phyloP scores from a whole-genome alignment of 139 green algal species.

The Chlamydomonas applanata region DNA sequence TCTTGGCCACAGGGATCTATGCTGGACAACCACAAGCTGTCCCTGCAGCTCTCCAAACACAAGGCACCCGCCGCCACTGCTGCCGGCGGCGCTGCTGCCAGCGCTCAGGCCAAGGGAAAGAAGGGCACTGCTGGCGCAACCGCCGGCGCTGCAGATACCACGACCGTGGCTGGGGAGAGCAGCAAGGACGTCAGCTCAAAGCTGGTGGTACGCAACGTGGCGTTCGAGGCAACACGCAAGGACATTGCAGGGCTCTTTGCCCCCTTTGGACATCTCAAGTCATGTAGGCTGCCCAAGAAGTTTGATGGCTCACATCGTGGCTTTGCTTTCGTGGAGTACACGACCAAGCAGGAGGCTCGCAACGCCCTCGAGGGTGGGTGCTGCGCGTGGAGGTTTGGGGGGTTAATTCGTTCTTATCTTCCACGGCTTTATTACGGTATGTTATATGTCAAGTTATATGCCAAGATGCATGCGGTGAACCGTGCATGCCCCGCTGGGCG shows the following conservation, averaged over 20 bases:
- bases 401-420: too few species aligned
- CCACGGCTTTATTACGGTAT: too few species aligned
- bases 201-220: slow-evolving; percentile 95
- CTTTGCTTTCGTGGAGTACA: slow-evolving; percentile 93
- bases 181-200: slow-evolving; percentile 50
- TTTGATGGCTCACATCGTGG: slow-evolving; percentile 94
- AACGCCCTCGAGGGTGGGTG: slow-evolving; percentile 60
- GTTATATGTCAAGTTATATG: too few species aligned
- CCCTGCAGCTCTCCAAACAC: slow-evolving; percentile 69
- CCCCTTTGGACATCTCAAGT: slow-evolving; percentile 94
- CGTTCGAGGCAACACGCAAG: slow-evolving; percentile 90
- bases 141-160: too few species aligned
- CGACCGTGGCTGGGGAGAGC: too few species aligned
- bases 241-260: slow-evolving; percentile 89
- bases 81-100: slow-evolving; percentile 11
- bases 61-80: neutral
- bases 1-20: slow-evolving; percentile 65
- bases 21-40: slow-evolving; percentile 91
- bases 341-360: slow-evolving; percentile 67
- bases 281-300: slow-evolving; percentile 91
- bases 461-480: too few species aligned
- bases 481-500: too few species aligned
- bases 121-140: slow-evolving; percentile 14
- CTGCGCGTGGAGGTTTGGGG: too few species aligned
- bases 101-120: slow-evolving; percentile 3